Evolutionary conservation across 2,329 filamentous ascomycete species (phyloP), one percentile per base, ranked within the genome.

Genomic region (Hymenoscyphus fraxineus): DNA sequence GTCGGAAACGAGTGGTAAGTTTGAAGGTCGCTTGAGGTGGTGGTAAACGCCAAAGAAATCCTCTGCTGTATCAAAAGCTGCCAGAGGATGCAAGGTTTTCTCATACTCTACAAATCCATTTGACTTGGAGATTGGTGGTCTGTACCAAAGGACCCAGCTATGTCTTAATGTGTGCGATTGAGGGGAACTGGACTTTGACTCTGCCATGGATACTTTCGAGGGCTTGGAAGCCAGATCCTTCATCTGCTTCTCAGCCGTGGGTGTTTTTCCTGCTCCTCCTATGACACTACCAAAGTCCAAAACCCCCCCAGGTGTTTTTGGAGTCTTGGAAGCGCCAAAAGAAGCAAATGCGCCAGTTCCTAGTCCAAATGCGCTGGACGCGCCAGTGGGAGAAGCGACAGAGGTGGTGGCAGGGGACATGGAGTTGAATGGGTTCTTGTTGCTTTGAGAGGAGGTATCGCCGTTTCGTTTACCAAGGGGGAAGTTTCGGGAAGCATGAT

Each of bases 71-170:
- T 85, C 84, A 74, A 96, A 91, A 63, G 85, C 85, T 72, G 92
- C 94, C 74, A 98, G 87, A 47, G 93, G 87, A 73, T 95, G 90
- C 67, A 96, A 88, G 6, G 94, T 98, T 79, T 98, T 97, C 78
- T 99, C 95, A 77, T 99, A 99, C 78, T 98, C 94, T 72, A 89
- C 85, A 74, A 83, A 22, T 51, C 86, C 86, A 74, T 95, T 94
- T 69, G 94, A 95, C 80, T 99, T 99, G 70, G 92, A 93, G 72
- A 96, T 97, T 59, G 95, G 95, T 47, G 95, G 95, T 65, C 95
- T 87, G 79, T 96, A 99, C 93, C 95, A 98, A 77, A 98, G 92
- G 40, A 96, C 89, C 95, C 95, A 99, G 68, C 88, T 89, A 77
- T 92, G 88, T 79, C 91, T 93, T 72, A 98, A 83, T 66, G 85